Evolutionary conservation across 225 moss, liverwort and hornwort species (phyloP).

Genomic region (Climacium dendroides): DNA sequence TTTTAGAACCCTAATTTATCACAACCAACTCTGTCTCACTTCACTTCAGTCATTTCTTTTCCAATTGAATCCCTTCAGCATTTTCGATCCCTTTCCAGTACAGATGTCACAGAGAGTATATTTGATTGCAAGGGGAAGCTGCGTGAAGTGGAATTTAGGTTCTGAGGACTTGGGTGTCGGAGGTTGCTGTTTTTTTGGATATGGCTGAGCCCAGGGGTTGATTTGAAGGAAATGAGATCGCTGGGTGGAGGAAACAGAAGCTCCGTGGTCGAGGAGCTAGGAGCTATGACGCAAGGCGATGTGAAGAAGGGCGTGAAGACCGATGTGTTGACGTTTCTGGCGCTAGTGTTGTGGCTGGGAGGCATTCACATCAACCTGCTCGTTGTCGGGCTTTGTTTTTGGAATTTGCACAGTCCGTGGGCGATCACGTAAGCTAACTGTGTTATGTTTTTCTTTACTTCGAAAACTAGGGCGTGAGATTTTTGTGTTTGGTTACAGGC

Average conservation of each 20-base stretch:
- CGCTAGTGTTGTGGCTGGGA: slow-evolving; percentile 28
- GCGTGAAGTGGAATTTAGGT: not conserved
- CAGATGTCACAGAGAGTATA: not conserved
- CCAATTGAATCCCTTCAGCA: not conserved
- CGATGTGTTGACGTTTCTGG: slow-evolving; percentile 8
- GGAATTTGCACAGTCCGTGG: slow-evolving; percentile 9
- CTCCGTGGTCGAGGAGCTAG: not conserved
- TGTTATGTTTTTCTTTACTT: not conserved
- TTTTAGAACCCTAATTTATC: not conserved
- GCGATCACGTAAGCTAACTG: slow-evolving; percentile 14
- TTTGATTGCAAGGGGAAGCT: not conserved
- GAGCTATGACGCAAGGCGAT: not conserved
- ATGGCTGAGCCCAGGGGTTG: not conserved
- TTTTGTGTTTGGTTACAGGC: not conserved
- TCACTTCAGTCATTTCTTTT: not conserved
- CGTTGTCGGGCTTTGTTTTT: not conserved
- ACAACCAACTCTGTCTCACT: not conserved
- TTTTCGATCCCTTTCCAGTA: not conserved
- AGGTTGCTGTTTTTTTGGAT: not conserved
- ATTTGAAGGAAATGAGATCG: not conserved
- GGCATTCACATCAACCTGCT: slow-evolving; percentile 24
- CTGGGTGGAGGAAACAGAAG: not conserved
- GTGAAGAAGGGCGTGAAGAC: not conserved
- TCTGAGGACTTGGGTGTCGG: not conserved
- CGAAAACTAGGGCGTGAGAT: not conserved